These are phyloP conservation scores for Hypoxylon sp. DNA, from an alignment of 2,329 filamentous ascomycete genomes.

Conservation along the genomic window DNA sequence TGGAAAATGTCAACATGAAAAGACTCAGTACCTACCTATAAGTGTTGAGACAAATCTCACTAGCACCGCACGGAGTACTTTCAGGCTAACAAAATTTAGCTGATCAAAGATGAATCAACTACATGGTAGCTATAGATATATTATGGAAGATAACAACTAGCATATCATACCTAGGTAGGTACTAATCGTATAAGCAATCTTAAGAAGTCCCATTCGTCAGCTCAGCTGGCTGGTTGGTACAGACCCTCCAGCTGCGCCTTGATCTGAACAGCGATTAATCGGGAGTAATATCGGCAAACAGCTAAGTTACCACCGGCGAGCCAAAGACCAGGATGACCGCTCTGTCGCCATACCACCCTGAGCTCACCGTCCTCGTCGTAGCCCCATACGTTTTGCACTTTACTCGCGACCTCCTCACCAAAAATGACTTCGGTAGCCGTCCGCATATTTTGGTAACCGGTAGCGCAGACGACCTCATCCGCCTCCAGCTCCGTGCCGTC, in stretches of 20 bases:
- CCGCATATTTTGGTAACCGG: constrained; percentile 71
- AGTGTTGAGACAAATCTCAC: too few relatives aligned
- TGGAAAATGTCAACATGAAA: too few relatives aligned
- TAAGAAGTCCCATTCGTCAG: too few relatives aligned
- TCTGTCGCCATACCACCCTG: constrained; percentile 65
- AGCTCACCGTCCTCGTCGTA: constrained; percentile 66
- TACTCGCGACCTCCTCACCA: constrained; percentile 67
- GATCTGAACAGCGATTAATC: constrained; percentile 61
- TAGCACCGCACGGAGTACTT: too few relatives aligned
- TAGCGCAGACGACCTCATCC: constrained; percentile 66
- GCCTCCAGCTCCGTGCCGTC: constrained; percentile 61
- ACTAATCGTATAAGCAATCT: too few relatives aligned
- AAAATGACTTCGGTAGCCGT: constrained; percentile 68
- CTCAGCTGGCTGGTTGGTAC: too few relatives aligned
- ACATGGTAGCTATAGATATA: too few relatives aligned
- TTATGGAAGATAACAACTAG: too few relatives aligned
- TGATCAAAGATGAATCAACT: too few relatives aligned
- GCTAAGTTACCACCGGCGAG: constrained; percentile 72
- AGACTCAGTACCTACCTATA: too few relatives aligned
- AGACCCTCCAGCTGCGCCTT: constrained; percentile 52
- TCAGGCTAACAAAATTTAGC: too few relatives aligned
- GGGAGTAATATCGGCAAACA: constrained; percentile 68
- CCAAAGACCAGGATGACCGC: constrained; percentile 71
- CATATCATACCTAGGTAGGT: too few relatives aligned
- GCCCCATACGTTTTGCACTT: constrained; percentile 68